Evolutionary conservation across 768 basidiomycete genomes (phyloP).

Genomic region (Coprinopsis cinerea): DNA sequence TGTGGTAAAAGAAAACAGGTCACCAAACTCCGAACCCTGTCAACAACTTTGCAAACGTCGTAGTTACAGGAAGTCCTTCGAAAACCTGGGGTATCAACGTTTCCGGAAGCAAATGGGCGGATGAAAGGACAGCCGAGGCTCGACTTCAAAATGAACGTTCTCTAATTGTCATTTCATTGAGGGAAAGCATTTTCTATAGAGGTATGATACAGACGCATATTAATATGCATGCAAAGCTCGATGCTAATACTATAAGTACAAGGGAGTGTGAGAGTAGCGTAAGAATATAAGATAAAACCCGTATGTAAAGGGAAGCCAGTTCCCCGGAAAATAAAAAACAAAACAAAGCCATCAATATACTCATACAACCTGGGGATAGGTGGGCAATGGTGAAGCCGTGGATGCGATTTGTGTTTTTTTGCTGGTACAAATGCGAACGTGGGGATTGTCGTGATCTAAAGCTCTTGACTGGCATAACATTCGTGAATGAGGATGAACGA

Average conservation of each 20-base stretch:
- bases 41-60: no score
- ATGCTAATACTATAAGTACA: background rate
- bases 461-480: background rate
- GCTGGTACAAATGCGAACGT: no score
- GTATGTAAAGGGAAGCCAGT: no score
- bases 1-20: no score
- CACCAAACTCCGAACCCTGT: no score
- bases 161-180: background rate
- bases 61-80: no score
- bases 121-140: no score
- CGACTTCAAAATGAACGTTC: no score
- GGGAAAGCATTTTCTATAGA: background rate
- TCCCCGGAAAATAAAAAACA: background rate
- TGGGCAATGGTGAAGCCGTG: background rate
- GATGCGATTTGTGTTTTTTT: background rate
- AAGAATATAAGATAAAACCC: background rate
- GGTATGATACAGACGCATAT: background rate
- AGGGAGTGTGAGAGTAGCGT: background rate
- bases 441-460: no score
- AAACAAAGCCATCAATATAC: background rate
- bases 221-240: background rate
- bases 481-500: background rate
- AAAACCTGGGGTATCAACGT: no score
- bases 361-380: background rate
- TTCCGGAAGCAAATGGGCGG: no score